These are phyloP conservation scores for Yamadazyma atmosphaerica DNA, from an alignment of 1,139 yeast species.

Conservation along the genomic window DNA sequence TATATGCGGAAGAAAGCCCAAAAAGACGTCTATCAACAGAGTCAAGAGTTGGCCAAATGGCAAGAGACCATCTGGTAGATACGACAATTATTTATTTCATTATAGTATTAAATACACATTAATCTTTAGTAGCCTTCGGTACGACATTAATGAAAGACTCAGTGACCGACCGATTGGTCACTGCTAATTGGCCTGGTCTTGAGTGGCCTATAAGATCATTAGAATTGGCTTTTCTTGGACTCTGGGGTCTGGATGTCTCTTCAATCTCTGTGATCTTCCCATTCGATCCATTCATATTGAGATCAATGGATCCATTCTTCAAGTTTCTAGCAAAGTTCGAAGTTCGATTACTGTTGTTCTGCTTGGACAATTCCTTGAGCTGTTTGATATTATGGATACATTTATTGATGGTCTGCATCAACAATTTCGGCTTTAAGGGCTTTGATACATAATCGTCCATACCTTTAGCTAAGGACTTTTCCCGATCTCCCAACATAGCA, in stretches of 20 bases:
- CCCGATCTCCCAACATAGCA: constrained; percentile 90
- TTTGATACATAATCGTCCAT: constrained; percentile 91
- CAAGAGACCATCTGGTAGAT: constrained; percentile 59
- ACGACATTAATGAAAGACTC: constrained; percentile 23
- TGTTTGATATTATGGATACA: constrained; percentile 72
- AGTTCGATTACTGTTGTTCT: constrained; percentile 45
- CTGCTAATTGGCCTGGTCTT: constrained; percentile 36
- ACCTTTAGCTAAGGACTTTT: constrained; percentile 79
- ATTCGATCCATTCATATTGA: constrained; percentile 8
- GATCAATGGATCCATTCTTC: constrained; percentile 36
- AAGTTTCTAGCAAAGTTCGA: constrained; percentile 51
- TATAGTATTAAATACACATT: not conserved
- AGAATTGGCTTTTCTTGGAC: constrained; percentile 25
- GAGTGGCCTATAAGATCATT: constrained; percentile 21
- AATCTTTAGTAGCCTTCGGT: constrained; percentile 1
- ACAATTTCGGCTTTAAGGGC: constrained; percentile 78
- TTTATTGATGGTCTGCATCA: constrained; percentile 81
- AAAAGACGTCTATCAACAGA: constrained; percentile 74
- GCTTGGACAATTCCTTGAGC: constrained; percentile 54
- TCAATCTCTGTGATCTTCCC: constrained; percentile 3
- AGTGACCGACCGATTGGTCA: constrained; percentile 33
- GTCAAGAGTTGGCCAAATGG: constrained; percentile 73
- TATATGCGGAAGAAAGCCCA: constrained; percentile 97
- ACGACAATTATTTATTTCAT: not conserved
- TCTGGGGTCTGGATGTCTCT: constrained; percentile 11